phyloP scores from a whole-genome alignment of 768 basidiomycete species.

The Paxillus involutus region DNA sequence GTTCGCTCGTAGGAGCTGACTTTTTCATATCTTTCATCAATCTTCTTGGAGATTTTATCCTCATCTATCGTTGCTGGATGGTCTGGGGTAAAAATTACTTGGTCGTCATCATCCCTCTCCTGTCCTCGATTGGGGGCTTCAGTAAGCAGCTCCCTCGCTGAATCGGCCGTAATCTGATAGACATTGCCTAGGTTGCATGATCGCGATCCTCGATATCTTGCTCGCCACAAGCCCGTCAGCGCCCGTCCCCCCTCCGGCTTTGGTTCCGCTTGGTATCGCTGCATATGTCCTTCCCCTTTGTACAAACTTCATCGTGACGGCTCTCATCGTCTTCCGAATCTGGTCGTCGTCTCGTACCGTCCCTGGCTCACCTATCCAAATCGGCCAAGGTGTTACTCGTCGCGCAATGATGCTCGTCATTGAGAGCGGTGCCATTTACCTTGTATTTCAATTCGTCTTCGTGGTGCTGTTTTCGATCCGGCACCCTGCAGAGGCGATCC shows the following conservation, averaged over 20 bases:
- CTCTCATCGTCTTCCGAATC: slow-evolving; percentile 41
- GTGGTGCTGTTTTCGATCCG: slow-evolving; percentile 36
- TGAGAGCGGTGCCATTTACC: slow-evolving; percentile 41
- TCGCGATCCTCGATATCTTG: slow-evolving; percentile 29
- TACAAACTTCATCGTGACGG: slow-evolving; percentile 42
- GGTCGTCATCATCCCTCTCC: slow-evolving; percentile 33
- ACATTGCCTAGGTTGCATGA: slow-evolving; percentile 26
- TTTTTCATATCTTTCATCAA: slow-evolving; percentile 36
- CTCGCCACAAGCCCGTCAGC: slow-evolving; percentile 26
- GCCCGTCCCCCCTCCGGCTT: slow-evolving; percentile 32
- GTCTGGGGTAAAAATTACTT: slow-evolving; percentile 37
- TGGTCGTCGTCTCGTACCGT: slow-evolving; percentile 27
- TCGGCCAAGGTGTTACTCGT: slow-evolving; percentile 15
- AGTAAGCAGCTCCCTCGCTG: slow-evolving; percentile 22
- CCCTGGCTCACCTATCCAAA: slow-evolving; percentile 6
- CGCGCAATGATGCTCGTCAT: slow-evolving; percentile 36
- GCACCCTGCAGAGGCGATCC: slow-evolving; percentile 35
- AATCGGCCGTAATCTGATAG: not conserved
- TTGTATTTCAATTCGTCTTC: slow-evolving; percentile 41
- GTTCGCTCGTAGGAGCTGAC: slow-evolving; percentile 32
- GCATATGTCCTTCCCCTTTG: slow-evolving; percentile 39
- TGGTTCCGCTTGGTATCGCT: slow-evolving; percentile 38
- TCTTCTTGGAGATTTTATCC: slow-evolving; percentile 34
- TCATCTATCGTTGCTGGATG: slow-evolving; percentile 44
- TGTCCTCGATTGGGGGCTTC: slow-evolving; percentile 33